Percentiles rank a stretch among this genome's conserved stretches.
Evolutionary conservation across 805 yeast species (phyloP).

Genomic region (Yarrowia divulgata): DNA sequence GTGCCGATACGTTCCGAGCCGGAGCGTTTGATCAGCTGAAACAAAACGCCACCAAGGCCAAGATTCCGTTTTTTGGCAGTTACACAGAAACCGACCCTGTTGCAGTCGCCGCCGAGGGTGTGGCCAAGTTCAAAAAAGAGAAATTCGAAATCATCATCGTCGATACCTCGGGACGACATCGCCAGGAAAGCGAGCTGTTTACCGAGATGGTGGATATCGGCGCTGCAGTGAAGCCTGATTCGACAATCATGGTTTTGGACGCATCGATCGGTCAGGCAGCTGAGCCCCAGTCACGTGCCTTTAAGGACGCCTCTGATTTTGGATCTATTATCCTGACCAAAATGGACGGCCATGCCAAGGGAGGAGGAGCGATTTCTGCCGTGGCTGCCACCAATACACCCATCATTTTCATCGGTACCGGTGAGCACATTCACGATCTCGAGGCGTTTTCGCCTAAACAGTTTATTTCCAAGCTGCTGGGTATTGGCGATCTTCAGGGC

Average conservation of each 20-base stretch:
- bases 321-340: conserved; percentile 95
- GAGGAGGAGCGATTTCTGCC: conserved; percentile 99
- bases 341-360: conserved; percentile 98
- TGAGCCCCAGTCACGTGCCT: conserved; percentile 90
- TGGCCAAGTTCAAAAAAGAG: conserved; percentile 85
- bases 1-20: conserved; percentile 99
- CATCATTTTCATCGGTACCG: conserved; percentile 95
- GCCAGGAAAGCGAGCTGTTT: conserved; percentile 89
- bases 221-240: conserved; percentile 87
- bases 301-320: conserved; percentile 89
- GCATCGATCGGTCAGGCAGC: conserved; percentile 99
- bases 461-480: conserved; percentile 88
- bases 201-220: conserved; percentile 95
- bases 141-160: conserved; percentile 92
- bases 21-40: conserved; percentile 99
- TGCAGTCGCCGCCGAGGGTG: conserved; percentile 89
- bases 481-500: conserved; percentile 95
- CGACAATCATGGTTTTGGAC: conserved; percentile 96
- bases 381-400: conserved; percentile 98
- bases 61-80: conserved; percentile 92
- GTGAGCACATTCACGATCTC: conserved; percentile 93
- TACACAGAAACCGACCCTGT: conserved; percentile 97
- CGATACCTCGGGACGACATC: conserved; percentile 97
- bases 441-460: conserved; percentile 90
- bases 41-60: conserved; percentile 95